Conservation (phyloP, 2,329 filamentous ascomycete species). For the Mariannaea elegans region DNA sequence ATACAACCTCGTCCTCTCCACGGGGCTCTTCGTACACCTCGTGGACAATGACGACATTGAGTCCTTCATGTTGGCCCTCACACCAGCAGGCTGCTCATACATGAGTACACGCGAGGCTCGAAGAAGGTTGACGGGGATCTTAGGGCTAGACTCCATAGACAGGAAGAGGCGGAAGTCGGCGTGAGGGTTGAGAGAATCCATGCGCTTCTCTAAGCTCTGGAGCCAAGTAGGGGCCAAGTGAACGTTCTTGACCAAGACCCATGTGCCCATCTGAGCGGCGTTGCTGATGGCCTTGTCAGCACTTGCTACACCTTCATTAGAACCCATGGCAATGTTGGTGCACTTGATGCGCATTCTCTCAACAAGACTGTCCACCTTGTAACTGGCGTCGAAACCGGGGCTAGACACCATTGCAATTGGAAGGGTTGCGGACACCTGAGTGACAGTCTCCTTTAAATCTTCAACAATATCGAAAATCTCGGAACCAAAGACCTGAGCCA, state of each 20-base stretch:
- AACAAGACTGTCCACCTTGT: conserved; percentile 97
- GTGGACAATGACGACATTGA: conserved; percentile 85
- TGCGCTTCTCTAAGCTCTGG: conserved; percentile 95
- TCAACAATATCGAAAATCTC: conserved; percentile 85
- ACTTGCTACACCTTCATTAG: conserved; percentile 89
- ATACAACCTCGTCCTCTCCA: conserved; percentile 90
- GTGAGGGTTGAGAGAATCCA: conserved; percentile 94
- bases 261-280: conserved; percentile 89
- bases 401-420: conserved; percentile 94
- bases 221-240: conserved; percentile 96
- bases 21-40: conserved; percentile 80
- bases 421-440: conserved; percentile 82
- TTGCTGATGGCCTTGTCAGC: conserved; percentile 96
- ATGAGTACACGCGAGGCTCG: conserved; percentile 93
- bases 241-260: conserved; percentile 99
- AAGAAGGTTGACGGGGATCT: conserved; percentile 95
- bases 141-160: conserved; percentile 96
- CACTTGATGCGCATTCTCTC: conserved; percentile 84
- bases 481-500: conserved; percentile 83
- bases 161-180: conserved; percentile 93
- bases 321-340: conserved; percentile 99
- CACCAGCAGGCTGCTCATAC: conserved; percentile 97
- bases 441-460: conserved; percentile 85
- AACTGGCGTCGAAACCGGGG: conserved; percentile 96
- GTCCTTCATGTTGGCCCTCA: conserved; percentile 98